Conservation (phyloP, 805 yeast genomes). For the Kodamaea laetipori region DNA sequence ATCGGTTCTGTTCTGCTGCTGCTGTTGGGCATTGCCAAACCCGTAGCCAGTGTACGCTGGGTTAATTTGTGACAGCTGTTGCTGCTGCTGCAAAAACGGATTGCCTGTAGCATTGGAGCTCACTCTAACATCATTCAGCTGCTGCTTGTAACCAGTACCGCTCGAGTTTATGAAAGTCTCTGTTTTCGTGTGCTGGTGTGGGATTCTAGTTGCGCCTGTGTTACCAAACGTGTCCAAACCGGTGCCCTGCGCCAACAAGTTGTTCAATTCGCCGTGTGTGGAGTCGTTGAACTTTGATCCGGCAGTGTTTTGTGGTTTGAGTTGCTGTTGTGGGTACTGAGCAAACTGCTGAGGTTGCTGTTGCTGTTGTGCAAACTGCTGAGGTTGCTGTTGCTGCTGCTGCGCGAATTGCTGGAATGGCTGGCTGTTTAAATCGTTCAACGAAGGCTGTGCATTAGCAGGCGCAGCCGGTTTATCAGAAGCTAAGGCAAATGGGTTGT, state of each 20-base stretch:
- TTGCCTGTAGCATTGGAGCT: constrained; percentile 49
- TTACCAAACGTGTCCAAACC: constrained; percentile 94
- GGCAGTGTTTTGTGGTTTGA: constrained; percentile 29
- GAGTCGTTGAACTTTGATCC: constrained; percentile 42
- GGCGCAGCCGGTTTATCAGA: constrained; percentile 24
- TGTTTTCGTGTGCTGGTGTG: constrained; percentile 88
- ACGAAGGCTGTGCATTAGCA: constrained; percentile 19
- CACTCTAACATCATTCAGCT: constrained; percentile 33
- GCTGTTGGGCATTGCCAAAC: constrained; percentile 73
- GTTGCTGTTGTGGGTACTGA: constrained; percentile 21
- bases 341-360: constrained; percentile 23
- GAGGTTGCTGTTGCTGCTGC: constrained; percentile 40
- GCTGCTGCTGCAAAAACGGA: constrained; percentile 49
- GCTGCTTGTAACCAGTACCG: constrained; percentile 77
- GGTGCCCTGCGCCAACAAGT: constrained; percentile 79
- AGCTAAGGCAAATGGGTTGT: constrained; percentile 72
- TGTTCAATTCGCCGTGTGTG: constrained; percentile 68
- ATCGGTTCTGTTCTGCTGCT: constrained; percentile 33
- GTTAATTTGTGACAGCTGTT: constrained; percentile 45
- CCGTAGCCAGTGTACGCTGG: constrained; percentile 94
- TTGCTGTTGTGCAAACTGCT: constrained; percentile 26
- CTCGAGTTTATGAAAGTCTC: constrained; percentile 81
- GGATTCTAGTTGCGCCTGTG: constrained; percentile 79
- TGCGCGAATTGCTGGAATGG: constrained; percentile 33
- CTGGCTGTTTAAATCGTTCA: constrained; percentile 33